Percentiles rank a stretch among this genome's conserved stretches.
Conservation (phyloP, 768 basidiomycete species). For the Russula foetens region DNA sequence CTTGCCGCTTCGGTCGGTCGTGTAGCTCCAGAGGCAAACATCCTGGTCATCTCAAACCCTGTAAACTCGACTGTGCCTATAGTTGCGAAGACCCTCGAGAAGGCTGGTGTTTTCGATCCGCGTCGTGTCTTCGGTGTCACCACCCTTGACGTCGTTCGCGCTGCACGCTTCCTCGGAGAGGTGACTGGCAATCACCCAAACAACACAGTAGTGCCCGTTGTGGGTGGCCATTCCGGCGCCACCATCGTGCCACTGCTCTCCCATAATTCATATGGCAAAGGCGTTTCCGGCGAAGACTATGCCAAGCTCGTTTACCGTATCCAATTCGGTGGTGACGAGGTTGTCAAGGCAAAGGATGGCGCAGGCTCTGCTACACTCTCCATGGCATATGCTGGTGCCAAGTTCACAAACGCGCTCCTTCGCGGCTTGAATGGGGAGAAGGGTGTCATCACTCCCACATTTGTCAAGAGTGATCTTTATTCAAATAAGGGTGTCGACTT, state of each 20-base stretch:
- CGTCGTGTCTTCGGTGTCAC: slow-evolving; percentile 90
- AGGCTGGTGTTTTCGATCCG: slow-evolving; percentile 90
- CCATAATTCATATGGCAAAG: slow-evolving; percentile 63
- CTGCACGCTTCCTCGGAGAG: slow-evolving; percentile 80
- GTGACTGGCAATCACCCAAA: slow-evolving; percentile 57
- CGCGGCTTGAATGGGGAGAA: slow-evolving; percentile 60
- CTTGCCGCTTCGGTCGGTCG: slow-evolving; percentile 84
- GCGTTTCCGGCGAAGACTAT: slow-evolving; percentile 66
- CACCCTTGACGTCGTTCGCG: slow-evolving; percentile 95
- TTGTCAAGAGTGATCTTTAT: slow-evolving; percentile 84
- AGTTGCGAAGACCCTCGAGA: slow-evolving; percentile 84
- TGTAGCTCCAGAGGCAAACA: slow-evolving; percentile 81
- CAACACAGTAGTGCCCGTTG: slow-evolving; percentile 70
- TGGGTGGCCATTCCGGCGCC: slow-evolving; percentile 95
- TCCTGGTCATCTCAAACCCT: slow-evolving; percentile 98
- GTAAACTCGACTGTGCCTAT: slow-evolving; percentile 98
- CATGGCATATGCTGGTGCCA: slow-evolving; percentile 73
- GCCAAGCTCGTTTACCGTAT: slow-evolving; percentile 83
- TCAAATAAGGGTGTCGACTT: slow-evolving; percentile 82
- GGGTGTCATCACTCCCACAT: slow-evolving; percentile 68
- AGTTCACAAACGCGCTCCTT: slow-evolving; percentile 54
- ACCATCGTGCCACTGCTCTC: slow-evolving; percentile 96
- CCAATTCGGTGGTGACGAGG: slow-evolving; percentile 97
- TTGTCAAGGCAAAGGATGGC: slow-evolving; percentile 95
- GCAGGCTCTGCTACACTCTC: slow-evolving; percentile 69